Evolutionary conservation across 2,329 filamentous ascomycete genomes (phyloP), one percentile per base, ranked within the genome.

Genomic region (Colletotrichum zoysiae): DNA sequence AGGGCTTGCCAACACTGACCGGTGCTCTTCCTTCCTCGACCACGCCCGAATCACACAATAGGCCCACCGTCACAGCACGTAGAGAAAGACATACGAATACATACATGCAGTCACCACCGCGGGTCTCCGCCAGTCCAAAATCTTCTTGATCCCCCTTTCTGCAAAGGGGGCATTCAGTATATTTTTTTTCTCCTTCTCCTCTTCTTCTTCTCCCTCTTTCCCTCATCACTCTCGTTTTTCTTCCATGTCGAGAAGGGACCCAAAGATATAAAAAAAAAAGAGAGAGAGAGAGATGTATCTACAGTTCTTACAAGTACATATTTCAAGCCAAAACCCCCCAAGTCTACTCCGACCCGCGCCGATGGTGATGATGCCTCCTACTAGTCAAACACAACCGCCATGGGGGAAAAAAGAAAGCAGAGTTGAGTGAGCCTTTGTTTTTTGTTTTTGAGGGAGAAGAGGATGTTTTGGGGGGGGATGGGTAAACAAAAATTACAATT

Each of bases 281-380:
- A n/a, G n/a, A n/a, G n/a, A 40, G 38, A 44, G 38, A 65, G 61
- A 53, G 60, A 61, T 66, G 67, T 71, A 70, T 73, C 60, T 70
- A 73, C 67, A 62, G n/a, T 71, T 71, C 61, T 60, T 61, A 73
- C 70, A 70, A 70, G 67, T 73, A 73, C 70, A 73, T 40, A 33
- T 44, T 23, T 16, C 26, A 48, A 48, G 48, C 51, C 30, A 61
- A 51, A 18, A 1, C 42, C 55, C 55, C 69, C 57, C 50, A 12
- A 38, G 56, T 73, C 61, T 66, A 73, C 70, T 73, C 70, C 70
- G 50, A 56, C 61, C 67, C 20, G 44, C 44, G 59, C 50, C 53
- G 38, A 62, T 66, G 61, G 56, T 71, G 55, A 70, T 70, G 70
- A 62, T 62, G 59, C 46, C 48, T 48, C 58, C 58, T 69, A 62